phyloP scores from a whole-genome alignment of 192 early-diverging fungal genomes.

The Entomortierella parvispora region DNA sequence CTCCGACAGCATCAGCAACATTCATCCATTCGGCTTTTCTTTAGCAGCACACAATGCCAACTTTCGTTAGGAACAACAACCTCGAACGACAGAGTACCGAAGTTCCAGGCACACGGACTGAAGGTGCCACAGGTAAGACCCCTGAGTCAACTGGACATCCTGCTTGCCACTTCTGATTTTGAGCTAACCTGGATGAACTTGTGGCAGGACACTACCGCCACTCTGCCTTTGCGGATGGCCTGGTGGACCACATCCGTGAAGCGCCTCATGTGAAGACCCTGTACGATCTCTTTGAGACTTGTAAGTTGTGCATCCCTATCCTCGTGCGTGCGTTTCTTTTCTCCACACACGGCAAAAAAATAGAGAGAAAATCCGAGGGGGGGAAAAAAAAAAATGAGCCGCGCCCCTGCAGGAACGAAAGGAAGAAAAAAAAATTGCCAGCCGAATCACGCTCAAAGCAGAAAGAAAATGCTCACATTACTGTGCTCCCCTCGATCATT shows the following conservation, averaged over 20 bases:
- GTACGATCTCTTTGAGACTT: constrained; percentile 57
- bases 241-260: constrained; percentile 49
- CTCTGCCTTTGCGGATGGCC: constrained; percentile 30
- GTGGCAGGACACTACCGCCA: constrained; percentile 60
- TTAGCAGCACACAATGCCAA: constrained; percentile 3
- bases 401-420: too few species aligned
- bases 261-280: constrained; percentile 63
- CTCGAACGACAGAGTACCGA: constrained; percentile 54
- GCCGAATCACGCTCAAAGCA: too few species aligned
- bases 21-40: too few species aligned
- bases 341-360: too few species aligned
- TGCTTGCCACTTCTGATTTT: background rate
- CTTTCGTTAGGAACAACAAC: constrained; percentile 28
- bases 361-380: too few species aligned
- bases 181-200: background rate
- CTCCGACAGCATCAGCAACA: too few species aligned
- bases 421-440: too few species aligned
- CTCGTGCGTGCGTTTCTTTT: too few species aligned
- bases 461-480: too few species aligned
- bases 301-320: too few species aligned
- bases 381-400: too few species aligned
- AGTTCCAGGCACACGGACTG: constrained; percentile 51
- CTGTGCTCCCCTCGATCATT: too few species aligned
- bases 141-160: background rate
- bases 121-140: constrained; percentile 58